A percentile compares a stretch with the other conserved stretches of the same genome.
Conservation (phyloP, 139 green algal genomes). For the Choricystis sp. region DNA sequence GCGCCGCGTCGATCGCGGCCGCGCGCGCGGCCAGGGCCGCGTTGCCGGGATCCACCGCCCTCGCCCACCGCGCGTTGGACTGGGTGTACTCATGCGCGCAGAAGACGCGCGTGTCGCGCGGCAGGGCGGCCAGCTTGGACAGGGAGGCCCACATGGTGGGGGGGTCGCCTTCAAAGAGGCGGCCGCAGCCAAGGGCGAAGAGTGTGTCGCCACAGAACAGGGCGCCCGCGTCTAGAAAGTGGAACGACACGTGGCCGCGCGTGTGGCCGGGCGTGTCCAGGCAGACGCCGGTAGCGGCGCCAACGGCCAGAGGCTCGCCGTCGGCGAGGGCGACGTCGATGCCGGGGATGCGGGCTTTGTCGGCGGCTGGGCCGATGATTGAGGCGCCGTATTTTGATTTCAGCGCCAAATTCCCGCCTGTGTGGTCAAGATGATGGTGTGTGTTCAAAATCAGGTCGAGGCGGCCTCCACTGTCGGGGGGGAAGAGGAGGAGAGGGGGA, state of each 20-base stretch:
- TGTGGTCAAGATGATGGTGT: conserved; percentile 38
- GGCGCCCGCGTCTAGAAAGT: conserved; percentile 25
- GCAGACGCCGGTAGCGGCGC: conserved; percentile 22
- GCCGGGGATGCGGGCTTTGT: conserved; percentile 57
- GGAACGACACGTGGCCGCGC: conserved; percentile 62
- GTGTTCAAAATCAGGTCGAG: conserved; percentile 5
- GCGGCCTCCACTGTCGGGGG: not conserved
- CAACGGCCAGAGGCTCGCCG: conserved; percentile 36
- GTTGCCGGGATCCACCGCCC: conserved; percentile 49
- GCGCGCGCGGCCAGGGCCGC: conserved; percentile 29
- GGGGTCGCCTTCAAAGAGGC: conserved; percentile 74
- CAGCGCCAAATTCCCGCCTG: conserved; percentile 20
- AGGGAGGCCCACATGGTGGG: conserved; percentile 63
- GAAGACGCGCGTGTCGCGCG: conserved; percentile 51
- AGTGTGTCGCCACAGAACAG: conserved; percentile 67
- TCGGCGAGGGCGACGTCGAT: conserved; percentile 60
- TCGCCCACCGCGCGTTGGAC: conserved; percentile 53
- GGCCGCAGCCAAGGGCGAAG: conserved; percentile 74
- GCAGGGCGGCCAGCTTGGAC: conserved; percentile 54
- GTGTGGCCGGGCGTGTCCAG: conserved; percentile 85
- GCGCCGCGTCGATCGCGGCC: conserved; percentile 30
- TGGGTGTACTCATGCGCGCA: conserved; percentile 62
- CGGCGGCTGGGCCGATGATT: conserved; percentile 41
- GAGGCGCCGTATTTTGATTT: conserved; percentile 17
- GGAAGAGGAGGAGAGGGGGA: not conserved